Conservation (phyloP, 1,284 basidiomycete species). For the Xanthoconium separans region DNA sequence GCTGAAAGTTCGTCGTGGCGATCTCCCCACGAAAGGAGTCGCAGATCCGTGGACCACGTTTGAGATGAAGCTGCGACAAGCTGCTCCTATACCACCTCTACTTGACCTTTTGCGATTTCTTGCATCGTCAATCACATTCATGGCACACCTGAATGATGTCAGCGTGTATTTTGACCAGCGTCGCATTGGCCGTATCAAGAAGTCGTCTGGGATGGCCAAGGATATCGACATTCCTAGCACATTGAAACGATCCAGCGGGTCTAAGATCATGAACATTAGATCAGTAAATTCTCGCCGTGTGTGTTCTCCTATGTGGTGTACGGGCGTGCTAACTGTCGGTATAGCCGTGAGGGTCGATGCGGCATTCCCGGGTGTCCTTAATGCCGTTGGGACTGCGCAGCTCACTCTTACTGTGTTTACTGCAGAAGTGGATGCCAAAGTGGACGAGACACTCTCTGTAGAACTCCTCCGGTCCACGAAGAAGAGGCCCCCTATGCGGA, state of each 20-base stretch:
- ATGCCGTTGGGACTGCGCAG: constrained; percentile 68
- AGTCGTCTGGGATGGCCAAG: constrained; percentile 61
- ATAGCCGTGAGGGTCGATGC: constrained; percentile 78
- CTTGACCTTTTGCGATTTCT: constrained; percentile 92
- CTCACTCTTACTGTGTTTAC: constrained; percentile 71
- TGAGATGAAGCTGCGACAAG: constrained; percentile 86
- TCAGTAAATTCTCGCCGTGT: constrained; percentile 16
- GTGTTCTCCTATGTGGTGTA: not conserved
- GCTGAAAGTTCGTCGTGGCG: constrained; percentile 69
- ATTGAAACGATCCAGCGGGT: constrained; percentile 9
- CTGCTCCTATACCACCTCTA: constrained; percentile 76
- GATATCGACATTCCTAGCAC: constrained; percentile 49
- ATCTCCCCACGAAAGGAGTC: constrained; percentile 46
- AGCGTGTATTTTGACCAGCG: constrained; percentile 80
- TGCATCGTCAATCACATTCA: constrained; percentile 93
- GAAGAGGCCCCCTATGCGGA: constrained; percentile 79
- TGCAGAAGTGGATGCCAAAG: constrained; percentile 69
- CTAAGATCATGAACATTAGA: constrained; percentile 17
- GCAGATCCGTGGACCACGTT: constrained; percentile 82
- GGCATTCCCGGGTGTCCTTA: constrained; percentile 80
- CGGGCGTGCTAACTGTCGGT: not conserved
- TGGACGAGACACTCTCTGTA: constrained; percentile 64
- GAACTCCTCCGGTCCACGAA: constrained; percentile 90
- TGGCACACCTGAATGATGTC: constrained; percentile 77
- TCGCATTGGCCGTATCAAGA: constrained; percentile 73